These are phyloP conservation scores for Kwoniella shandongensis DNA, from an alignment of 768 basidiomycete species.

Conservation along the genomic window DNA sequence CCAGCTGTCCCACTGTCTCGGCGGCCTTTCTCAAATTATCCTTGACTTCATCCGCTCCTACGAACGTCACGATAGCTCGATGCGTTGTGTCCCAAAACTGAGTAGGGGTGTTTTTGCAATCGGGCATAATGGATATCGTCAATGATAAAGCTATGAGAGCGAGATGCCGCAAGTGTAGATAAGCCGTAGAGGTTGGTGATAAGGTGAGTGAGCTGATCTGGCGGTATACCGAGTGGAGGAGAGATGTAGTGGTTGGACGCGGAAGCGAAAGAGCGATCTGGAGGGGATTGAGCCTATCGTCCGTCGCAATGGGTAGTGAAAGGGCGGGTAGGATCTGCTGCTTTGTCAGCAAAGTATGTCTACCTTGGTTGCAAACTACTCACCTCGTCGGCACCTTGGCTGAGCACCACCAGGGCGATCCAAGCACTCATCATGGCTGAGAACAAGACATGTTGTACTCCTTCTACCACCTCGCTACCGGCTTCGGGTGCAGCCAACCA, in stretches of 20 bases:
- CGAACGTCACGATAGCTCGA: conserved; percentile 3
- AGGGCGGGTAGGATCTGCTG: not conserved
- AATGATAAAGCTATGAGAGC: conserved; percentile 6
- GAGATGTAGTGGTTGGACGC: not conserved
- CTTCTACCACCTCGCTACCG: conserved; percentile 9
- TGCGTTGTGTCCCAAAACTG: conserved; percentile 31
- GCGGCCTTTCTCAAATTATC: conserved; percentile 8
- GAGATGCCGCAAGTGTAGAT: conserved; percentile 10
- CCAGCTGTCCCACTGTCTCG: conserved; percentile 10
- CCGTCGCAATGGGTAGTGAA: not conserved
- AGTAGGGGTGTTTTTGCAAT: conserved; percentile 10
- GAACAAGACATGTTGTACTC: conserved; percentile 14
- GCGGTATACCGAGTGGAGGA: conserved; percentile 14
- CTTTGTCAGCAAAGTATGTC: not conserved
- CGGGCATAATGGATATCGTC: conserved; percentile 7
- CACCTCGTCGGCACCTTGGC: conserved; percentile 5
- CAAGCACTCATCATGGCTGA: conserved; percentile 25
- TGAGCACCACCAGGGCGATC: conserved; percentile 18
- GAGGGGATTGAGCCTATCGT: conserved; percentile 20
- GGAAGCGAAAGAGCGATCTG: conserved; percentile 15
- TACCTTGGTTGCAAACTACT: conserved; percentile 2
- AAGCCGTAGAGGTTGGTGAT: not conserved
- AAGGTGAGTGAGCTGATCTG: conserved; percentile 7
- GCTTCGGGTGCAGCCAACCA: conserved; percentile 15
- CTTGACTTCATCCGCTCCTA: conserved; percentile 12